Percentiles rank a stretch among this genome's conserved stretches.
These are phyloP conservation scores for Fusarium temperatum DNA, from an alignment of 2,329 filamentous ascomycete species.

Conservation along the genomic window DNA sequence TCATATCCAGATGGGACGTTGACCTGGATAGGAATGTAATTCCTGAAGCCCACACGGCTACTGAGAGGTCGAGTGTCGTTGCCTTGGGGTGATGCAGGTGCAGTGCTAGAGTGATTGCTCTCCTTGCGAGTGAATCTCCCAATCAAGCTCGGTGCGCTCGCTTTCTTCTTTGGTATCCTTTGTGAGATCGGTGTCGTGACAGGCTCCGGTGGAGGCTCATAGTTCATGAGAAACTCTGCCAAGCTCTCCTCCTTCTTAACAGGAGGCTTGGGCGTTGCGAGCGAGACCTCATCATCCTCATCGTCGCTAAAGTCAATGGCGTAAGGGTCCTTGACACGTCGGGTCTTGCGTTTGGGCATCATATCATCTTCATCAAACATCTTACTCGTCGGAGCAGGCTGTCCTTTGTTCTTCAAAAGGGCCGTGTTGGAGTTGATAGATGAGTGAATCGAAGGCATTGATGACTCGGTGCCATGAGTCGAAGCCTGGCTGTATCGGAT, in stretches of 20 bases:
- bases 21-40: slow-evolving; percentile 64
- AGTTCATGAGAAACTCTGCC: slow-evolving; percentile 77
- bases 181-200: slow-evolving; percentile 47
- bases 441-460: slow-evolving; percentile 66
- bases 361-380: slow-evolving; percentile 61
- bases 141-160: slow-evolving; percentile 69
- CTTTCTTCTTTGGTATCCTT: slow-evolving; percentile 68
- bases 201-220: slow-evolving; percentile 69
- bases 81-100: slow-evolving; percentile 38
- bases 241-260: slow-evolving; percentile 71
- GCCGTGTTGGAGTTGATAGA: slow-evolving; percentile 80
- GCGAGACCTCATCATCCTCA: slow-evolving; percentile 59
- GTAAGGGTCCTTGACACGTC: slow-evolving; percentile 87
- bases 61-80: slow-evolving; percentile 48
- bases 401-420: slow-evolving; percentile 61
- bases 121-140: slow-evolving; percentile 60
- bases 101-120: slow-evolving; percentile 44
- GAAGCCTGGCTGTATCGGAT: slow-evolving; percentile 66
- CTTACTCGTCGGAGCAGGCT: slow-evolving; percentile 42
- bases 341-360: slow-evolving; percentile 77
- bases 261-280: slow-evolving; percentile 50
- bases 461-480: slow-evolving; percentile 65
- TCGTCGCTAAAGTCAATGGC: slow-evolving; percentile 85
- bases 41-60: slow-evolving; percentile 51
- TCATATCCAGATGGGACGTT: slow-evolving; percentile 58